Evolutionary conservation across 768 basidiomycete genomes (phyloP), one percentile per base, ranked within the genome.

Genomic region (Mycena capillaripes): DNA sequence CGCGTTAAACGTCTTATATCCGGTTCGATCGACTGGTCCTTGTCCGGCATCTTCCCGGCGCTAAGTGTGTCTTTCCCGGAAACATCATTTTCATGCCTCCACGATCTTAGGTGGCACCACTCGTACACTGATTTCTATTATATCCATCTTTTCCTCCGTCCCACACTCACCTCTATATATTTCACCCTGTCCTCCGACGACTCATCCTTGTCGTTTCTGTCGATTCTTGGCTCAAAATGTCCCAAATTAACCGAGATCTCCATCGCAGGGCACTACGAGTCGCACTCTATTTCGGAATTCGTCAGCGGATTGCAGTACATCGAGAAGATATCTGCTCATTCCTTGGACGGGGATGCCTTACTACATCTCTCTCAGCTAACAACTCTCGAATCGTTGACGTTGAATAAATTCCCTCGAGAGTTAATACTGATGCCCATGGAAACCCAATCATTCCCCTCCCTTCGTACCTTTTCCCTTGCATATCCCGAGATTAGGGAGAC

Each of bases 71-170:
- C 29, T 10, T 23, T 57, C 3, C 34, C 30, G 2, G 32, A 10
- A 4, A 21, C 19, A 7, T 17, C 27, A n/a, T 38, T 57, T 38
- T 19, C 30, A 17, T 3, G 29, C 14, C 56, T 57, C 19, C 56
- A 38, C 29, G 11, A 29, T 57, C 56, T 57, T 36, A 3, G 16
- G 3, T 57, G 56, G 56, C 14, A 17, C 11, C 30, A 57, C 14
- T 34, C 11, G 4, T 32, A 57, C 21, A n/a, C 36, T 29, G 34
- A 38, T 23, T 57, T 57, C 56, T 23, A 38, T 23, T 38, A 36
- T 29, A 57, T 57, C 56, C 56, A 57, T 57, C 56, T 34, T n/a
- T 57, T 57, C 21, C 30, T 57, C 23, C 4, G 56, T 57, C 56
- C 56, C 34, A 25, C 19, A n/a, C 16, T 57, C 56, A 57, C 56